Base-by-base conservation (phyloP, 2,329 filamentous ascomycete genomes). In the Diaporthe ilicicola region DNA sequence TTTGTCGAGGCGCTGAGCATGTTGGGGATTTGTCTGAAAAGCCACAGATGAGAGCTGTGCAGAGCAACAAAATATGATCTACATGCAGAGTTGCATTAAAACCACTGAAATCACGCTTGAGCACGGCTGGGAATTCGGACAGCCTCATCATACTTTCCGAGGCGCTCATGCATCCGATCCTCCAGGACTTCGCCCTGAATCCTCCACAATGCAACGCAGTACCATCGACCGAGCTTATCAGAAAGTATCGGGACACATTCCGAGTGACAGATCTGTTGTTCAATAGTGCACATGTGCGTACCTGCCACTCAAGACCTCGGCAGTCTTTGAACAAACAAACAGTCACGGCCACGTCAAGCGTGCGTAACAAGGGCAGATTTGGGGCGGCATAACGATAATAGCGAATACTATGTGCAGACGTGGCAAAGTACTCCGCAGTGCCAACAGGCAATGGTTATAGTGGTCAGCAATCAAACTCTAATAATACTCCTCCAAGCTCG, bases 21-120 rank as follows among this genome's bases (percentile, higher is more conserved):
- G 59, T 62, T 62, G 59, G 27, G 42, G 42, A 62, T 62, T 62
- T 42, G 48, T 62, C 42, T 37, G 19, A 62, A 62, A 48, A 24
- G 42, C 19, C 6, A 27, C 42, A 34, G 12, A 27, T 39, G 27
- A 15, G 46, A 37, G 42, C 59, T 34, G 24, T 34, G 10, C 56
- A 13, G 17, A 48, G 22, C 59, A 62, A 37, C 29, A 48, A 27
- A 12, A 22, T 15, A 48, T 62, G 59, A 62, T 62, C 59, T 44
- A 27, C 42, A 17, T 13, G 32, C 42, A 24, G 19, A 34, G 59
- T 48, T 62, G 42, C 42, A 62, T 24, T 48, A 4, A 34, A 19
- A 42, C 59, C 37, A 42, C 42, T 62, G 42, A 48, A 62, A 48
- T 34, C 59, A 62, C 59, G 27, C 59, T 27, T 62, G 32, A 48